phyloP scores from a whole-genome alignment of 1,284 basidiomycete species.

The Ganoderma boninense region DNA sequence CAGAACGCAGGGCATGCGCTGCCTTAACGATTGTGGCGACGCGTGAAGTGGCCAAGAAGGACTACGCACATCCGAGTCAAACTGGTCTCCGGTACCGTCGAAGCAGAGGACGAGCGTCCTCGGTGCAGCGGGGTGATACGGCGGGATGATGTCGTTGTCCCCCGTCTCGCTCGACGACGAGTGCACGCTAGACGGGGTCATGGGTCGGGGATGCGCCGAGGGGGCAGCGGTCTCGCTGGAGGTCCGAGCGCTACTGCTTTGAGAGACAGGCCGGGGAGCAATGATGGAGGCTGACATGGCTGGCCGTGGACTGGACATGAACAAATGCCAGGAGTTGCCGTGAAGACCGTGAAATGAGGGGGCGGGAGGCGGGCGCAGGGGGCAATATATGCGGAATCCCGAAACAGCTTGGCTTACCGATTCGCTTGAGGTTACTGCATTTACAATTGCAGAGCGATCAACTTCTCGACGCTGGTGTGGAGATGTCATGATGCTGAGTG shows the following conservation, averaged over 20 bases:
- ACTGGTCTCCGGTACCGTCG: constrained; percentile 67
- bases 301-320: constrained; percentile 18
- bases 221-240: constrained; percentile 21
- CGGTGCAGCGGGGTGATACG: constrained; percentile 37
- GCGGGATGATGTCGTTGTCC: constrained; percentile 43
- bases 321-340: constrained; percentile 17
- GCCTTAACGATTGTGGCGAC: background rate
- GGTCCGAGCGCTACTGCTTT: constrained; percentile 4
- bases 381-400: constrained; percentile 19
- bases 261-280: constrained; percentile 4
- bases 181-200: constrained; percentile 31
- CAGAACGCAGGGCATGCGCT: background rate
- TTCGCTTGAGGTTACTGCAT: background rate
- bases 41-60: background rate
- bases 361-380: background rate
- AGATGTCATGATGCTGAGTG: constrained; percentile 22
- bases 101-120: constrained; percentile 63
- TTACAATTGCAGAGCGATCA: constrained; percentile 15
- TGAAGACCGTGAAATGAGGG: constrained; percentile 26
- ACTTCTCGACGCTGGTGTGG: constrained; percentile 14
- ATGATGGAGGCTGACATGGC: constrained; percentile 19
- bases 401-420: constrained; percentile 15
- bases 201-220: constrained; percentile 20
- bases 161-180: constrained; percentile 30
- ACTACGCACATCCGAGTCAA: constrained; percentile 56